Evolutionary conservation across 208 protist species (phyloP).

Genomic region (Trypanosoma rangeli): DNA sequence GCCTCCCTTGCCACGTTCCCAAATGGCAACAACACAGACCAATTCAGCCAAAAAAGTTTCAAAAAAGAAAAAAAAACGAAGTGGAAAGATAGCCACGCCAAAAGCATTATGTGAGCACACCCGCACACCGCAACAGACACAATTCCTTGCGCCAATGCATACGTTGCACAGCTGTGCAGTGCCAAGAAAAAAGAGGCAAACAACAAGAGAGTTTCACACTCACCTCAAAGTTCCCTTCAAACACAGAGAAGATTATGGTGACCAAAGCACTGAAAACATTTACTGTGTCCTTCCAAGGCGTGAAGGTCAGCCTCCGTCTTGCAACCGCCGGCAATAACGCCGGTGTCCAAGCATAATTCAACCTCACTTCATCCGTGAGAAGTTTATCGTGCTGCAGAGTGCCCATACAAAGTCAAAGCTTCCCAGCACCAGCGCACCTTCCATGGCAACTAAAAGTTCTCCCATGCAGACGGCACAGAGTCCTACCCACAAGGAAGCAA

Average conservation of each 20-base stretch:
- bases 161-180: not conserved
- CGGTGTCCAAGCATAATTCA: not conserved
- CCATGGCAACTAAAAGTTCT: not conserved
- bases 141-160: not conserved
- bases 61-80: not conserved
- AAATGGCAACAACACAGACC: not conserved
- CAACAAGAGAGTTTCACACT: not conserved
- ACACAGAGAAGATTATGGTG: not conserved
- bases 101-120: not conserved
- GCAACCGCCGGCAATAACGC: not conserved
- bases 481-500: constrained; percentile 6
- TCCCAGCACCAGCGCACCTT: not conserved
- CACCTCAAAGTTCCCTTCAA: not conserved
- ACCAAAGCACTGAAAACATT: not conserved
- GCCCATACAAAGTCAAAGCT: not conserved
- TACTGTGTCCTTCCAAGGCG: not conserved
- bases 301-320: not conserved
- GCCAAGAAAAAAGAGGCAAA: not conserved
- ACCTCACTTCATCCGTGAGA: not conserved
- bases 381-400: not conserved
- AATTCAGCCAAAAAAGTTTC: not conserved
- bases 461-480: not conserved
- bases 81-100: not conserved
- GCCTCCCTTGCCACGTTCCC: not conserved
- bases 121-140: not conserved